Evolutionary conservation across 345 rosid genomes (phyloP), one percentile per base, ranked within the genome.

Genomic region (Mangifera indica): DNA sequence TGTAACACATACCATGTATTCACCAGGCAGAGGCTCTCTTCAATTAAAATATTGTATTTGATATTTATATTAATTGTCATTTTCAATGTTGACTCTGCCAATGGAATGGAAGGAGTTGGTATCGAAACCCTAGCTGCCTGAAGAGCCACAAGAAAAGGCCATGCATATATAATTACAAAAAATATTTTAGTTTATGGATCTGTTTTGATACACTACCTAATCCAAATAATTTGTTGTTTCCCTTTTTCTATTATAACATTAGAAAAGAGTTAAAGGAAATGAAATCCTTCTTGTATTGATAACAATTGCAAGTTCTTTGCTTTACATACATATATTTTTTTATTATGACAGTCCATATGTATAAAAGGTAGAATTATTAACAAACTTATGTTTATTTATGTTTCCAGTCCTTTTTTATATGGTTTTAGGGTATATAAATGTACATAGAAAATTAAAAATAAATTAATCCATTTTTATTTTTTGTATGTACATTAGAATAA

Each of bases 161-260:
- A 2, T 9, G 7, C 13, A 26, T 21, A n/a, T 58, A 26, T 64
- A 55, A 53, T 37, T 61, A 29, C 69, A 69, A 34, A 77, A 26
- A 68, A 46, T 40, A 58, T 53, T 76, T 59, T 54, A 13, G 64
- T 71, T 69, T 77, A 52, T 71, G 70, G 74, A 70, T 67, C 66
- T 76, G 74, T 74, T 74, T 44, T 53, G 72, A 79, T 71, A 34
- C 4, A 34, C 49, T 66, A 81, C 87, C 87, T 83, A 81, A 79
- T 69, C 85, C 85, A 83, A 85, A 67, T 69, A 42, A 29, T 29
- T 29, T 29, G 32, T 29, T 29, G 1, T 29, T 29, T 29, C 72
- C 58, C 57, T 24, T 60, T 64, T 45, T 45, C 44, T 65, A 17
- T 51, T 60, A 51, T 15, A 29, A 29, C 32, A 29, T 29, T 29